Percentiles rank a stretch among this genome's conserved stretches.
phyloP scores from a whole-genome alignment of 164 flowering plant species.

The Tetracentron sinense region DNA sequence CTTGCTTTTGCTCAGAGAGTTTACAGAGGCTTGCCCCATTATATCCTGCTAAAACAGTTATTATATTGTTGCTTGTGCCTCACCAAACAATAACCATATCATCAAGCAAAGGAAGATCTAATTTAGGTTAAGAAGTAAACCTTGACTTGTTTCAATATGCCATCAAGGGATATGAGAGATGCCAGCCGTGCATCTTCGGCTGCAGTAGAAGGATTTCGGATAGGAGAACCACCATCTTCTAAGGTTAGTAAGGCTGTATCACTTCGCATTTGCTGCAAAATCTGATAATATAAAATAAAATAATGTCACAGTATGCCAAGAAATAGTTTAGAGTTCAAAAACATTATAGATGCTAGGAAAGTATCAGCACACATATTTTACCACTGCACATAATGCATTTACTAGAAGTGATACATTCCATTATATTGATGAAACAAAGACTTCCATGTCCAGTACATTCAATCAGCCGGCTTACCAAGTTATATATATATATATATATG shows the following conservation, averaged over 20 bases:
- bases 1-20: conserved; percentile 59
- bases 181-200: conserved; percentile 96
- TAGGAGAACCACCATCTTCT: conserved; percentile 73
- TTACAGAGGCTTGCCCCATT: conserved; percentile 61
- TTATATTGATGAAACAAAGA: background rate
- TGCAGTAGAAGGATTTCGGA: conserved; percentile 83
- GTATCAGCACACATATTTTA: background rate
- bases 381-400: too few species aligned
- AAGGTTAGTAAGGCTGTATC: conserved; percentile 61
- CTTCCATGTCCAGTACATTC: background rate
- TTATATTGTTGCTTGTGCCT: background rate
- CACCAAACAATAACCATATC: background rate
- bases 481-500: too few species aligned
- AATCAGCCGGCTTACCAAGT: background rate
- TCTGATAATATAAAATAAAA: conserved; percentile 36
- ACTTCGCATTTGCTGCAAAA: conserved; percentile 86
- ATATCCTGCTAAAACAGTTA: conserved; percentile 57
- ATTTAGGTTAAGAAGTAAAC: conserved; percentile 27
- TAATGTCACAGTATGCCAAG: conserved; percentile 3
- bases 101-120: background rate
- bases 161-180: conserved; percentile 90
- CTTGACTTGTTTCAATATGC: conserved; percentile 91
- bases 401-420: background rate
- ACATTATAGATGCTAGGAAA: background rate
- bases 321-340: conserved; percentile 1